Percentiles rank a stretch among this genome's conserved stretches.
These are phyloP conservation scores for Pleurotus citrinopileatus DNA, from an alignment of 768 basidiomycete genomes.

Conservation along the genomic window DNA sequence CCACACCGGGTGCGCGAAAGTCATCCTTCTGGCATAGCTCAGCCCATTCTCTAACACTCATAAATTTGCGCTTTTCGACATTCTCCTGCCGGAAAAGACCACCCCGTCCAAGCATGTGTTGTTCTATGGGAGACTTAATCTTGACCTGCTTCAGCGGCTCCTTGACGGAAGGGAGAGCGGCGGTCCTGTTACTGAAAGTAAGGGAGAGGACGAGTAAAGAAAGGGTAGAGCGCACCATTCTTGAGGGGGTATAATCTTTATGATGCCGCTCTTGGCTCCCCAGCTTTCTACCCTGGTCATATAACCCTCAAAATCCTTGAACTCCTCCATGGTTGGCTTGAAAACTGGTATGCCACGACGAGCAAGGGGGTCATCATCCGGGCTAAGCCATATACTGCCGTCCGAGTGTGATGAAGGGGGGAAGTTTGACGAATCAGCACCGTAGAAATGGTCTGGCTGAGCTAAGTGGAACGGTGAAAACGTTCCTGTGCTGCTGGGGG, in stretches of 20 bases:
- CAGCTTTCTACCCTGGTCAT: conserved; percentile 86
- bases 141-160: conserved; percentile 72
- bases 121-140: conserved; percentile 90
- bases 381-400: conserved; percentile 65
- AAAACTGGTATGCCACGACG: conserved; percentile 95
- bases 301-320: conserved; percentile 87
- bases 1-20: conserved; percentile 68
- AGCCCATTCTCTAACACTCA: conserved; percentile 88
- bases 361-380: conserved; percentile 77
- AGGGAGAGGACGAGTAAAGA: conserved; percentile 15
- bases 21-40: conserved; percentile 74
- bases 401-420: conserved; percentile 65
- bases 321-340: conserved; percentile 90
- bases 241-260: conserved; percentile 93
- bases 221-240: conserved; percentile 68
- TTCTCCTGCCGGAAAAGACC: conserved; percentile 92
- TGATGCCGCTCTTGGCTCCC: conserved; percentile 89
- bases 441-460: conserved; percentile 86
- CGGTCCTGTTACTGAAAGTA: conserved; percentile 48
- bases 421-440: conserved; percentile 42
- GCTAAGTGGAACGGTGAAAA: conserved; percentile 51
- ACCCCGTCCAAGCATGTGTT: conserved; percentile 82
- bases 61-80: conserved; percentile 78
- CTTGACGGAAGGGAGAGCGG: conserved; percentile 67
- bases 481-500: conserved; percentile 43